A percentile compares a stretch with the other conserved stretches of the same genome.
phyloP scores from a whole-genome alignment of 371 early-diverging fungal genomes.

The Haplosporangium sp. region DNA sequence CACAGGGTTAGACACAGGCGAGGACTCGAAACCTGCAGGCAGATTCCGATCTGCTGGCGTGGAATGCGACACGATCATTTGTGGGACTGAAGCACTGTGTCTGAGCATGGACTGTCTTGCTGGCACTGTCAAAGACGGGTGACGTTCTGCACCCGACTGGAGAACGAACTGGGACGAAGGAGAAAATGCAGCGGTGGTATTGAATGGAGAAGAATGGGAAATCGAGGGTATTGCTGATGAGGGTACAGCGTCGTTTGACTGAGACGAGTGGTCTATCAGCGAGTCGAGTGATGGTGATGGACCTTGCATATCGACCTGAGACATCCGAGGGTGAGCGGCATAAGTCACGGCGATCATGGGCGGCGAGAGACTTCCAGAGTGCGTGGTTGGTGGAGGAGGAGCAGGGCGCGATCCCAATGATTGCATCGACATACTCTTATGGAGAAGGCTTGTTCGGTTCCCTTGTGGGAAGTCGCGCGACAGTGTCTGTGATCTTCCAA shows the following conservation, averaged over 20 bases:
- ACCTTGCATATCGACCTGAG: constrained; percentile 12
- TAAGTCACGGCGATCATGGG: constrained; percentile 1
- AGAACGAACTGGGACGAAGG: constrained; percentile 3
- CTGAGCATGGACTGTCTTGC: constrained; percentile 21
- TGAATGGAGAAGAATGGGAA: constrained; percentile 1
- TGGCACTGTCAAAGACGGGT: constrained; percentile 22
- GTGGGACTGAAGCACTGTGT: constrained; percentile 34
- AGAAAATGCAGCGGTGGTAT: neutral
- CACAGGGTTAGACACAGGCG: constrained; percentile 14
- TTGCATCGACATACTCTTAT: constrained; percentile 28
- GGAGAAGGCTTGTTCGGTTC: neutral
- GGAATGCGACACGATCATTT: constrained; percentile 4
- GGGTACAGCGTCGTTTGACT: neutral
- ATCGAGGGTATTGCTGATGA: no score
- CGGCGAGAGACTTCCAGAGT: constrained; percentile 1
- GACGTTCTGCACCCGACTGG: constrained; percentile 27
- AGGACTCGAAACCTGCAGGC: constrained; percentile 32
- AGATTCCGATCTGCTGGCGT: constrained; percentile 18
- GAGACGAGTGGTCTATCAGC: neutral
- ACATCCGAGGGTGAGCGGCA: neutral
- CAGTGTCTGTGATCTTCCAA: no score
- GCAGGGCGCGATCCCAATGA: constrained; percentile 32
- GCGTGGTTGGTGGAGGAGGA: constrained; percentile 24
- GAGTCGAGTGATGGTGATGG: constrained; percentile 19
- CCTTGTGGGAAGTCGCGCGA: no score